Conservation (phyloP, 371 early-diverging fungal genomes). For the Syncephalastrum sp. region DNA sequence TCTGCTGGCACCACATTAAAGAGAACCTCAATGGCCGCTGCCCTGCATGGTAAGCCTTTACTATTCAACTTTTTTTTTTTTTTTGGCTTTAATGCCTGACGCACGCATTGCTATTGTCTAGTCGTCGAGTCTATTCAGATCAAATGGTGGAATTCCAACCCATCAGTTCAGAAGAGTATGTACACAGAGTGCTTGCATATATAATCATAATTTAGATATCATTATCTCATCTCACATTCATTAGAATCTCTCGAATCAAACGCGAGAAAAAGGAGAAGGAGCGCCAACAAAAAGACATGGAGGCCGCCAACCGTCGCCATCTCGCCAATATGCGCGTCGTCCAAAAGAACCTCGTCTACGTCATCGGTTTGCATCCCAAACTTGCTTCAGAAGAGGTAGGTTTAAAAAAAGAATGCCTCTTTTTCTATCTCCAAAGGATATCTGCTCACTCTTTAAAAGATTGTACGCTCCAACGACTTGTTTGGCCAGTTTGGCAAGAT, state of each 20-base stretch:
- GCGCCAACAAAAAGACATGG: conserved; percentile 85
- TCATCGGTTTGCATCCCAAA: conserved; percentile 86
- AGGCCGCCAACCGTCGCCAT: conserved; percentile 82
- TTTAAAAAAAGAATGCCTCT: too few relatives aligned
- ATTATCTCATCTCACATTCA: neutral
- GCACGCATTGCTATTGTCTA: conserved; percentile 6
- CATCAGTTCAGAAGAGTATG: conserved; percentile 86
- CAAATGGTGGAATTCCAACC: conserved; percentile 88
- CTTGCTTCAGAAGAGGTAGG: conserved; percentile 86
- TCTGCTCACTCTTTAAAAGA: conserved; percentile 32
- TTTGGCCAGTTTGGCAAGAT: conserved; percentile 98
- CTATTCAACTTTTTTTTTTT: conserved; percentile 12
- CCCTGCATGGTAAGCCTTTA: conserved; percentile 77
- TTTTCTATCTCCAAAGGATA: neutral
- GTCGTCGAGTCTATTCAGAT: conserved; percentile 82
- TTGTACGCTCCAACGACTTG: conserved; percentile 80
- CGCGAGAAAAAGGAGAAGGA: conserved; percentile 87
- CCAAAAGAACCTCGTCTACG: conserved; percentile 94
- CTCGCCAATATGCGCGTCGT: conserved; percentile 91
- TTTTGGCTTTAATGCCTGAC: neutral
- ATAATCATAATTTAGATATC: too few relatives aligned
- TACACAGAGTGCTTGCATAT: conserved; percentile 1
- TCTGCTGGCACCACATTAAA: conserved; percentile 97
- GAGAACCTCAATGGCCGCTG: conserved; percentile 90
- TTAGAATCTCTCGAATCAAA: conserved; percentile 60